A percentile compares a stretch with the other conserved stretches of the same genome.
Conservation (phyloP, 2,329 filamentous ascomycete species). For the Colletotrichum truncatum region DNA sequence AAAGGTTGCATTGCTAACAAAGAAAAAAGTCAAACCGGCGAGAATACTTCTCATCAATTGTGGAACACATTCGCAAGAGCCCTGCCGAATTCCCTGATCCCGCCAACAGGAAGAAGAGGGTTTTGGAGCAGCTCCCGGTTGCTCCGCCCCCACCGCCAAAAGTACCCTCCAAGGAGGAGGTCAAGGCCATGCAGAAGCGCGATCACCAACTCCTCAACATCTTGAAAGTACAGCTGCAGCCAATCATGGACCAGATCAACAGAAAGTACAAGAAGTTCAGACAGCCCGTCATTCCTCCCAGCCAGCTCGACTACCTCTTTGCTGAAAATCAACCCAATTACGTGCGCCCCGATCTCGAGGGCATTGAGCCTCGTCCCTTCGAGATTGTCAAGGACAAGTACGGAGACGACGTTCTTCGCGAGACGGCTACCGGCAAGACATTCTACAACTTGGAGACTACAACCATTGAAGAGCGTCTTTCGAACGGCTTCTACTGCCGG, state of each 20-base stretch:
- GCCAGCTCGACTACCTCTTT: slow-evolving; percentile 81
- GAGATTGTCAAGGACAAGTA: slow-evolving; percentile 83
- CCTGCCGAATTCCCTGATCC: slow-evolving; percentile 90
- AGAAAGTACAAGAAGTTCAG: slow-evolving; percentile 89
- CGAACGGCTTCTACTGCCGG: slow-evolving; percentile 94
- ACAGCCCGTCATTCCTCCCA: slow-evolving; percentile 78
- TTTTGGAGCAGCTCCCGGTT: slow-evolving; percentile 79
- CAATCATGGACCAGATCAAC: slow-evolving; percentile 97
- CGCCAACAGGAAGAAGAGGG: slow-evolving; percentile 84
- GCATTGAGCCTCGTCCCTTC: slow-evolving; percentile 73
- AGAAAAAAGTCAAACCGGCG: slow-evolving; percentile 66
- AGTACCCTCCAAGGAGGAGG: slow-evolving; percentile 78
- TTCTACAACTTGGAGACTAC: slow-evolving; percentile 95
- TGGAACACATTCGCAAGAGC: slow-evolving; percentile 79
- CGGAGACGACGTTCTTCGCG: slow-evolving; percentile 78
- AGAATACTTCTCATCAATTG: slow-evolving; percentile 81
- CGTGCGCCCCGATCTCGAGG: slow-evolving; percentile 65
- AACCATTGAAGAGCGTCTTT: slow-evolving; percentile 94
- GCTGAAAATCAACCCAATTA: slow-evolving; percentile 82
- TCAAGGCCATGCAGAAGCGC: slow-evolving; percentile 80
- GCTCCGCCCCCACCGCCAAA: slow-evolving; percentile 78
- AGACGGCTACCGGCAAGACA: slow-evolving; percentile 81
- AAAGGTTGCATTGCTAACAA: slow-evolving; percentile 32
- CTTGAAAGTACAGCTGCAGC: slow-evolving; percentile 89
- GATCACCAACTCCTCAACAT: slow-evolving; percentile 87